Percentiles rank a stretch among this genome's conserved stretches.
Conservation (phyloP, 345 rosid species). For the Cardamine occulta region DNA sequence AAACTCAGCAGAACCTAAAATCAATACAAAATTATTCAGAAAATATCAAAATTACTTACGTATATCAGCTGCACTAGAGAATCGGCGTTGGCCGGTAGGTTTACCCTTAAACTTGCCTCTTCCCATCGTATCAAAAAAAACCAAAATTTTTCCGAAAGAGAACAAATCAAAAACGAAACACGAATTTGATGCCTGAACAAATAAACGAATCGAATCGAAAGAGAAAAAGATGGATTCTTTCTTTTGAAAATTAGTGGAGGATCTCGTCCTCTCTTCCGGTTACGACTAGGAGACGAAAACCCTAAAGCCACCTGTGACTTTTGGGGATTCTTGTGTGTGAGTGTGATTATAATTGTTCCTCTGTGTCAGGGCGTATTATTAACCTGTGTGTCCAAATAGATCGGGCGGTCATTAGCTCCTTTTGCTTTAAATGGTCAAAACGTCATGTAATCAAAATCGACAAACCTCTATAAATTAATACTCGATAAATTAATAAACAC, state of each 20-base stretch:
- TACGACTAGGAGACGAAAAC: conserved; percentile 37
- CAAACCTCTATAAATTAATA: no score
- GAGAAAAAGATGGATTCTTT: background rate
- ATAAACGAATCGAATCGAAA: conserved; percentile 31
- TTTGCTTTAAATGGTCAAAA: background rate
- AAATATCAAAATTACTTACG: conserved; percentile 39
- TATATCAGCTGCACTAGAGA: conserved; percentile 72
- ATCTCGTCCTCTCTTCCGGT: conserved; percentile 38
- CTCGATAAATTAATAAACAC: no score
- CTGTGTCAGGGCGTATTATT: conserved; percentile 3
- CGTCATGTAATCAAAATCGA: background rate
- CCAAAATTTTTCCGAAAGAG: background rate
- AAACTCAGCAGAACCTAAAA: background rate
- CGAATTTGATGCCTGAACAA: background rate
- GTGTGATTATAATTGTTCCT: background rate
- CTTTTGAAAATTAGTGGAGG: conserved; percentile 34
- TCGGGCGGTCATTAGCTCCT: conserved; percentile 19
- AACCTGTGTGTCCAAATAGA: background rate
- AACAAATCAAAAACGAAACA: background rate
- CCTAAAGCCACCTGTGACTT: conserved; percentile 37
- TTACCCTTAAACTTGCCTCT: conserved; percentile 82
- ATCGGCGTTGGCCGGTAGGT: conserved; percentile 75
- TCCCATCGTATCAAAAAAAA: conserved; percentile 47
- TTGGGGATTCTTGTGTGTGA: conserved; percentile 31
- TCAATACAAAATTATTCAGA: background rate